phyloP scores from a whole-genome alignment of 2,329 filamentous ascomycete genomes.

The Cadophora luteo-olivacea region DNA sequence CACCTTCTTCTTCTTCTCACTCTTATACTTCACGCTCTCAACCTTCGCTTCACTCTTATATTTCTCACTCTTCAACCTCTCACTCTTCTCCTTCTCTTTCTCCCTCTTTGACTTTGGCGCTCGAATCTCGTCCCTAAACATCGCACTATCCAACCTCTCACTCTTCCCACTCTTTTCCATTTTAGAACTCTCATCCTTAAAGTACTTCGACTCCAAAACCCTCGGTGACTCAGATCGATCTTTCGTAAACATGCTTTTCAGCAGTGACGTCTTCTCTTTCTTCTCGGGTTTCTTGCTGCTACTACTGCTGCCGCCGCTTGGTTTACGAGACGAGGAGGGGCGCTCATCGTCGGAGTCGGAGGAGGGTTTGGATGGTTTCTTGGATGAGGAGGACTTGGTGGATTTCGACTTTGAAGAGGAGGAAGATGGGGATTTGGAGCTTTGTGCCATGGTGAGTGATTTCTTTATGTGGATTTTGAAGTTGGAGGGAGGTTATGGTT shows the following conservation, averaged over 20 bases:
- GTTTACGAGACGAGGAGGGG: not conserved
- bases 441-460: not conserved
- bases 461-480: not conserved
- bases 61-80: not conserved
- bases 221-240: not conserved
- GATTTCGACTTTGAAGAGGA: too few species aligned
- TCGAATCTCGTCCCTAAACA: not conserved
- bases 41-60: not conserved
- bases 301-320: not conserved
- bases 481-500: not conserved
- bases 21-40: not conserved
- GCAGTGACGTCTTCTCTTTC: not conserved
- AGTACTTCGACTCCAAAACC: not conserved
- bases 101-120: not conserved
- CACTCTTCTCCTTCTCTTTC: not conserved
- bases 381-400: not conserved
- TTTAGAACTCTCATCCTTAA: not conserved
- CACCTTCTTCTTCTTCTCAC: not conserved
- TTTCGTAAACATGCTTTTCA: not conserved
- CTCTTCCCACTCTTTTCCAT: not conserved
- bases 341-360: not conserved
- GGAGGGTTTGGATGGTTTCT: not conserved
- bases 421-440: not conserved
- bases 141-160: not conserved
- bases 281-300: conserved; percentile 3